Base-by-base conservation (phyloP, 2,329 filamentous ascomycete genomes). In the Xylariales sp. region DNA sequence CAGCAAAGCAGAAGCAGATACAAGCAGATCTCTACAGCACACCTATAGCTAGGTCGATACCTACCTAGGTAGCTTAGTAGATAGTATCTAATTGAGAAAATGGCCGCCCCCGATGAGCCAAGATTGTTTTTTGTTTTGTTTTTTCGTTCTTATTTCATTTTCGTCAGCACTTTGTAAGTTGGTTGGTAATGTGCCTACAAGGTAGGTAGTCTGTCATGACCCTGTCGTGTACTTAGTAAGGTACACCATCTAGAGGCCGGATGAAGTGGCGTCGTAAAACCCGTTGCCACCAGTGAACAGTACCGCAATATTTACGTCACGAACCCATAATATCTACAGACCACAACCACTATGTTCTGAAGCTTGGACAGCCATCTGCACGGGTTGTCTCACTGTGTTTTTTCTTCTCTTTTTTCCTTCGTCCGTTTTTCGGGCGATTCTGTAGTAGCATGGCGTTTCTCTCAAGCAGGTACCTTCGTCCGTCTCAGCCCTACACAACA, bases 271-370 rank as follows among this genome's bases (percentile, higher is more conserved):
- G 55, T 34, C 41, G 18, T 43, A 43, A 30, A 41, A 41, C 28
- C 8, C 39, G n/a, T 64, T 34, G 54, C 45, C 62, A 39, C 59
- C 30, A 54, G 36, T 54, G 18, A 54, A 55, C 39, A 48, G 23
- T 34, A 43, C 61, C 36, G 23, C 28, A 32, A 54, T 53, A 30
- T 48, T 8, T 58, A 64, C 62, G 62, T 64, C 62, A 64, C 39
- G 39, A 58, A 54, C 39, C 18, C n/a, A 60, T 56, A 45, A 39
- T 45, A 56, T 53, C 54, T 53, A 28, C 49, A 16, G 16, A 16
- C 16, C 10, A 23, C 3, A 10, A 41, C 36, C n/a, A 41, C 52
- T 55, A 41, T 41, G 39, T 14, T 5, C 10, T 12, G 14, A 41
- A 39, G 36, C 36, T 18, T 28, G 6, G 46, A 23, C 46, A 30